Base-by-base conservation (phyloP, 805 yeast genomes). In the Metschnikowia chrysomelidarum region DNA sequence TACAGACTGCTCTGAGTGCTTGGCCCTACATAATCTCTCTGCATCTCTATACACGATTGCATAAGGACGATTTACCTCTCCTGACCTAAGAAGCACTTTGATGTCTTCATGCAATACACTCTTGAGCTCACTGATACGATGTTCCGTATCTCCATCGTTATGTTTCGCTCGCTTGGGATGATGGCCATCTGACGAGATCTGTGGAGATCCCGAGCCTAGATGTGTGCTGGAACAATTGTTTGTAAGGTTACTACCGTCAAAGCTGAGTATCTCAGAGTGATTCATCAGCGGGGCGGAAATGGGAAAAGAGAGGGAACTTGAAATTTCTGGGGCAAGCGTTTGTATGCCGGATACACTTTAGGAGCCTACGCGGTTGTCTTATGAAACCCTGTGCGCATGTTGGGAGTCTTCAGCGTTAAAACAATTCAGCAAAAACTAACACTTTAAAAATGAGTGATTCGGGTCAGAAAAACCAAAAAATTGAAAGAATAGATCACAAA, bases 401-500 rank as follows among this genome's bases (percentile, higher is more conserved):
- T n/a, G n/a, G n/a, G n/a, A n/a, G n/a, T n/a, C n/a, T n/a, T n/a
- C n/a, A n/a, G n/a, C n/a, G n/a, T n/a, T n/a, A n/a, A n/a, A n/a
- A n/a, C n/a, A n/a, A n/a, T n/a, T n/a, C n/a, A n/a, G n/a, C n/a
- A n/a, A n/a, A n/a, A n/a, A n/a, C n/a, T n/a, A n/a, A n/a, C n/a
- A n/a, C n/a, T n/a, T n/a, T n/a, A n/a, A n/a, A n/a, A n/a, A n/a
- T n/a, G n/a, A n/a, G n/a, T n/a, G n/a, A n/a, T n/a, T n/a, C n/a
- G n/a, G n/a, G 22, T 10, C 22, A 7, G 9, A 19, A 19, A 7
- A 10, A 7, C 22, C 22, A 19, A 10, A 7, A n/a, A 9, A 7
- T 19, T n/a, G n/a, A n/a, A n/a, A n/a, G n/a, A n/a, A n/a, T 41
- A 9, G 62, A 67, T 39, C 68, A 74, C 19, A 63, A 62, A 28